A percentile compares a stretch with the other conserved stretches of the same genome.
phyloP scores from a whole-genome alignment of 2,329 filamentous ascomycete species.

The Aspergillus niger region DNA sequence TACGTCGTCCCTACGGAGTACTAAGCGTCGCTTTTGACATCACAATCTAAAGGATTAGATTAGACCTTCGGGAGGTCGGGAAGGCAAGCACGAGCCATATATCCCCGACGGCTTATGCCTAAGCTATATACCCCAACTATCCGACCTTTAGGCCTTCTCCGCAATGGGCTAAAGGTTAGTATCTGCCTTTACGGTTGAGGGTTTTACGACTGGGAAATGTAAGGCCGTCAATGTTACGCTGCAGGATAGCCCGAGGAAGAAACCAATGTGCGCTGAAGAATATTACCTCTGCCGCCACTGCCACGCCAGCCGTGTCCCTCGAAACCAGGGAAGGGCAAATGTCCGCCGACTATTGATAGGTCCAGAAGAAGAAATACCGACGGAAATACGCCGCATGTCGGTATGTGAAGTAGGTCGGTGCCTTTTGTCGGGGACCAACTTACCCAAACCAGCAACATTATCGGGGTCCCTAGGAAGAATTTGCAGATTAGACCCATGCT shows the following conservation, averaged over 20 bases:
- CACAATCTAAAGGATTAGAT: background rate
- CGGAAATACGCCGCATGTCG: background rate
- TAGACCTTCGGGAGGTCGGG: background rate
- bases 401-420: background rate
- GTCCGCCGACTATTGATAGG: background rate
- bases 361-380: background rate
- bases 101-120: background rate
- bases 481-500: background rate
- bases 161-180: background rate
- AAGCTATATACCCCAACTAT: background rate
- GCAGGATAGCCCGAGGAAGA: background rate
- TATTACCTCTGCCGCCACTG: background rate
- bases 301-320: background rate
- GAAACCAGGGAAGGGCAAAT: background rate
- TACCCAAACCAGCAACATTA: background rate
- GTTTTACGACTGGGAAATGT: background rate
- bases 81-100: conserved; percentile 3
- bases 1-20: background rate
- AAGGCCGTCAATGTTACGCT: background rate
- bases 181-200: background rate
- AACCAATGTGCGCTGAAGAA: background rate
- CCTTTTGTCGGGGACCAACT: conserved; percentile 1
- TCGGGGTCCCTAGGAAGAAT: background rate
- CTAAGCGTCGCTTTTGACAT: background rate
- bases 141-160: background rate